Percentiles rank a stretch among this genome's conserved stretches.
These are phyloP conservation scores for Rutidosis leptorrhynchoides DNA, from an alignment of 129 eudicot species.

Conservation along the genomic window DNA sequence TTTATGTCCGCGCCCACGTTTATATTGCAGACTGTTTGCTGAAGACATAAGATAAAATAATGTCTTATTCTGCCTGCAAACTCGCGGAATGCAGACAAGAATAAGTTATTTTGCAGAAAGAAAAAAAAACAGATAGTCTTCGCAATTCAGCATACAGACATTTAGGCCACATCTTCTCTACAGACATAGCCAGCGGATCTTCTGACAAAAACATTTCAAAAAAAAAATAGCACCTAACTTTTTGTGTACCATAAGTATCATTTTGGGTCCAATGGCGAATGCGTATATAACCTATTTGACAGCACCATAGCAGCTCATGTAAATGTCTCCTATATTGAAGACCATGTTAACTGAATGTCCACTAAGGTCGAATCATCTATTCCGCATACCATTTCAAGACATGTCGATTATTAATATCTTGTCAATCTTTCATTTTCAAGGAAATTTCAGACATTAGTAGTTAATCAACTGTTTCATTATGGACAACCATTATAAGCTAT, in stretches of 20 bases:
- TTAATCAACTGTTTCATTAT: neutral
- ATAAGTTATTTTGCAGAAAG: too few relatives aligned
- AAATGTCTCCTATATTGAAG: constrained; percentile 16
- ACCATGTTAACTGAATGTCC: constrained; percentile 17
- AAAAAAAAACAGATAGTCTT: too few relatives aligned
- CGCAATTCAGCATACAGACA: too few relatives aligned
- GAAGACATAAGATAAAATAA: too few relatives aligned
- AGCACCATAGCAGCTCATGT: constrained; percentile 9
- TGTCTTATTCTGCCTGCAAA: too few relatives aligned
- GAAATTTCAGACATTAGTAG: constrained; percentile 13
- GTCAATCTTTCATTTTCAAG: constrained; percentile 1
- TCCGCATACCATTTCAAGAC: neutral
- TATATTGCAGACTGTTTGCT: too few relatives aligned
- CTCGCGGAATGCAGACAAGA: too few relatives aligned
- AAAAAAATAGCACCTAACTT: too few relatives aligned
- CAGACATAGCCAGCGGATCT: too few relatives aligned
- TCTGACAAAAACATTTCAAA: too few relatives aligned
- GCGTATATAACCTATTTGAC: constrained; percentile 3
- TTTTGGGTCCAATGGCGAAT: constrained; percentile 2
- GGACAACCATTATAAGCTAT: neutral
- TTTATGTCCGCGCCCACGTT: too few relatives aligned
- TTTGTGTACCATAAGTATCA: constrained; percentile 7
- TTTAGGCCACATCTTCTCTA: too few relatives aligned
- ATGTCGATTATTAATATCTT: neutral
- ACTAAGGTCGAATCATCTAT: constrained; percentile 15